Evolutionary conservation across 225 moss, liverwort and hornwort genomes (phyloP), one percentile per base, ranked within the genome.

Genomic region (Pleurozium schreberi): DNA sequence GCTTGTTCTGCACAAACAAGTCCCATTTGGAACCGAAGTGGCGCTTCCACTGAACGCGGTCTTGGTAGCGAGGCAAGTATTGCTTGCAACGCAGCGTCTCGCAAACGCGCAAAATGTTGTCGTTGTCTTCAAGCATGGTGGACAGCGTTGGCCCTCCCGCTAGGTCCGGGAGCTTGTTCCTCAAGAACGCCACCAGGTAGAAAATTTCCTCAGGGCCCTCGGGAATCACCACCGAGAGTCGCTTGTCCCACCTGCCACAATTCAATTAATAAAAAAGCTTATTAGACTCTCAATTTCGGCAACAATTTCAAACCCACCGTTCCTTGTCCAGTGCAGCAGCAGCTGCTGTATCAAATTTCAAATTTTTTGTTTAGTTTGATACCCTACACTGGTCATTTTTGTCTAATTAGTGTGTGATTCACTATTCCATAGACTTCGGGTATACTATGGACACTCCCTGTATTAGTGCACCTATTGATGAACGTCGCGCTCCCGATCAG

Each of bases 21-120:
- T 93, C 91, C 95, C 95, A 95, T 28, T 94, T 92, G 31, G 92
- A 88, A 9, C 94, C 95, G 2, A 95, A 95, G 88, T 95, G 95
- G 63, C 82, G 88, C 91, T 92, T 90, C 95, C 95, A 95, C 22
- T 95, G 93, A 0, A 50, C 22, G 43, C 84, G 91, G 18, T 91
- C 94, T 21, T 84, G 84, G 20, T 90, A 88, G 30, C 88, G 86
- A 6, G 93, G 93, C 68, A 95, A 63, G 74, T 95, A 95, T 33
- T 93, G 92, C 83, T 95, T 95, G 87, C 95, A 92, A 8, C 80
- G 83, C 59, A 95, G 87, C 2, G 87, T 66, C 82, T 92, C 90
- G 6, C 95, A 92, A 10, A 93, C 42, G 0, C 86, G 88, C 6
- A 93, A 23, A 18, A 92, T 90, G 60, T 89, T 87, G 62, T 91